Evolutionary conservation across 257 asterid species (phyloP).

Genomic region (Solanum sitiens): DNA sequence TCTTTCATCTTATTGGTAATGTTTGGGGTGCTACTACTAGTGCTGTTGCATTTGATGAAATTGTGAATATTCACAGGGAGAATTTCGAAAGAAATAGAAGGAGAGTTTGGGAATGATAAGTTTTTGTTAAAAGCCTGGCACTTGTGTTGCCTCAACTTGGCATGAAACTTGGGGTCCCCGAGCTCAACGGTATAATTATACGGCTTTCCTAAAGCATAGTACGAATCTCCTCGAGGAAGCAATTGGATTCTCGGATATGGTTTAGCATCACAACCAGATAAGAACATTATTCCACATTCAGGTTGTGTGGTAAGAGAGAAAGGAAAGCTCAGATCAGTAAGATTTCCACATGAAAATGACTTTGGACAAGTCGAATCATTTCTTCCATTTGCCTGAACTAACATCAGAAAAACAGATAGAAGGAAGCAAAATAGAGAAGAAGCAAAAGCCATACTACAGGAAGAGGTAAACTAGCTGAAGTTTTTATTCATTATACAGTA

Average conservation of each 20-base stretch:
- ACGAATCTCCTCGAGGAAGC: neutral
- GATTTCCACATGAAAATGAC: neutral
- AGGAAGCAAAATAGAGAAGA: neutral
- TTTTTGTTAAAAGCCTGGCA: neutral
- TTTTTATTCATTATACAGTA: neutral
- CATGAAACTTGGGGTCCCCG: neutral
- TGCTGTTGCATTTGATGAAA: neutral
- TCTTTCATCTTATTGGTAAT: neutral
- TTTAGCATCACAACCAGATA: neutral
- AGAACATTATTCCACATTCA: neutral
- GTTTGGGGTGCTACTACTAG: neutral
- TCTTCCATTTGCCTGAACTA: neutral
- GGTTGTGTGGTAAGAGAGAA: neutral
- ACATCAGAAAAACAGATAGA: neutral
- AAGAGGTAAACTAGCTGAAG: neutral
- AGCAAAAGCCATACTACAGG: neutral
- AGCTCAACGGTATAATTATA: accelerated
- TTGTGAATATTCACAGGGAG: accelerated
- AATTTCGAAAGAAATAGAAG: neutral
- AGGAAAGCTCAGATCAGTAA: neutral
- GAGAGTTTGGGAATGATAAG: accelerated
- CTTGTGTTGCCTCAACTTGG: neutral
- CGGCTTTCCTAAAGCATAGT: neutral
- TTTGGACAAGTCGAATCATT: neutral
- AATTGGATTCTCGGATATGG: neutral